A percentile compares a stretch with the other conserved stretches of the same genome.
Conservation (phyloP, 305 asterid species). For the Ilex paraguariensis region DNA sequence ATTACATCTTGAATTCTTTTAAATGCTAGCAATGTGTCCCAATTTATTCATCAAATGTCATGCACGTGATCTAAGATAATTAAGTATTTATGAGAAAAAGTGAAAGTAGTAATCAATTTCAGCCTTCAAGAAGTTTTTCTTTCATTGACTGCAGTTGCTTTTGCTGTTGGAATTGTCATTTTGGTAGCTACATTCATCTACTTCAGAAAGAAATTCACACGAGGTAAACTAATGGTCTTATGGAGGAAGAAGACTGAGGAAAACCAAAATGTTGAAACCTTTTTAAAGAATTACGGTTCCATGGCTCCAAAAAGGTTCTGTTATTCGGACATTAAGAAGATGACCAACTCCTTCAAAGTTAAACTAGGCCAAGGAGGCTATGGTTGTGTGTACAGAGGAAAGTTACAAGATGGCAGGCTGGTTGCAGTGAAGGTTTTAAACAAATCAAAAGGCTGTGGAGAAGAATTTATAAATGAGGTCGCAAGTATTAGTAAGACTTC, state of each 20-base stretch:
- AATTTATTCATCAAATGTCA: too few relatives aligned
- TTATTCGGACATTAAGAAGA: slow-evolving; percentile 13
- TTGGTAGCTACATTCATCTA: too few relatives aligned
- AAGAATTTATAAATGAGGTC: slow-evolving; percentile 20
- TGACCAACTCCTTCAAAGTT: slow-evolving; percentile 5
- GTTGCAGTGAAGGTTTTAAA: slow-evolving; percentile 20
- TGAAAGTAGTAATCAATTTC: too few relatives aligned
- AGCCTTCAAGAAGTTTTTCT: too few relatives aligned
- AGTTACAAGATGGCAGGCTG: neutral
- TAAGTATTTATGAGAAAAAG: too few relatives aligned
- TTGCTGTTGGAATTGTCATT: too few relatives aligned
- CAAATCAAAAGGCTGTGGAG: slow-evolving; percentile 5
- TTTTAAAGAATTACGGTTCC: slow-evolving; percentile 2
- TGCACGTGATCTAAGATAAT: too few relatives aligned
- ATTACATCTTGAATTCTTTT: too few relatives aligned
- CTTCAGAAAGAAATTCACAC: too few relatives aligned
- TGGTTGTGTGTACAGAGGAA: slow-evolving; percentile 17
- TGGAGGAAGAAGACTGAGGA: neutral
- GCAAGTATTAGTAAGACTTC: slow-evolving; percentile 20
- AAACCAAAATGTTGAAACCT: slow-evolving; percentile 3
- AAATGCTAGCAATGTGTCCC: too few relatives aligned
- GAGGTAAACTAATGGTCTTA: too few relatives aligned
- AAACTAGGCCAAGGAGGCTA: slow-evolving; percentile 22
- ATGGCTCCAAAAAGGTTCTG: slow-evolving; percentile 11
- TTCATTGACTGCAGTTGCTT: too few relatives aligned